Conservation (phyloP, 345 rosid species). For the Citrus maxima region DNA sequence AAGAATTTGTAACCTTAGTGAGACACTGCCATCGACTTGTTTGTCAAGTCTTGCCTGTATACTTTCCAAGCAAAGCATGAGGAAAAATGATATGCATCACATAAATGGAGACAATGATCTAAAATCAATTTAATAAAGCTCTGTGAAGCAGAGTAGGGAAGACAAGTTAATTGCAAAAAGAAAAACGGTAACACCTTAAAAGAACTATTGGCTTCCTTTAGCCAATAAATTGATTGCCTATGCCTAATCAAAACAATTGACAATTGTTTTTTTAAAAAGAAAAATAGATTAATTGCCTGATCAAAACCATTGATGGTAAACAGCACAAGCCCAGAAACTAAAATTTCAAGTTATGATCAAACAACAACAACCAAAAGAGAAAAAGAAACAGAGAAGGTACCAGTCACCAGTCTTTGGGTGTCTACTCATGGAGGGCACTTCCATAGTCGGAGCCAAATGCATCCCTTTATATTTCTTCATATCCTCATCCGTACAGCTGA, state of each 20-base stretch:
- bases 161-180: neutral
- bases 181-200: neutral
- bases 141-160: neutral
- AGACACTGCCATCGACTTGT: neutral
- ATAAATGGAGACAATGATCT: neutral
- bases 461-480: slow-evolving; percentile 73
- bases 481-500: slow-evolving; percentile 92
- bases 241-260: too few species aligned
- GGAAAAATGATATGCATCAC: neutral
- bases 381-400: slow-evolving; percentile 29
- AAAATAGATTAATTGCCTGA: neutral
- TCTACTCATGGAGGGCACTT: slow-evolving; percentile 91
- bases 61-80: neutral
- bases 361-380: neutral
- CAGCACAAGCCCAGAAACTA: neutral
- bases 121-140: neutral
- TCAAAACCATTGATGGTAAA: neutral
- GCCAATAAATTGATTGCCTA: neutral
- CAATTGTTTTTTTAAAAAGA: too few species aligned
- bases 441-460: slow-evolving; percentile 85
- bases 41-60: neutral
- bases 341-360: neutral
- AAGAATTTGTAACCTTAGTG: neutral
- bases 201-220: neutral
- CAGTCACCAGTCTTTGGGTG: slow-evolving; percentile 95